phyloP scores from a whole-genome alignment of 768 basidiomycete genomes.

The Roridomyces roridus region DNA sequence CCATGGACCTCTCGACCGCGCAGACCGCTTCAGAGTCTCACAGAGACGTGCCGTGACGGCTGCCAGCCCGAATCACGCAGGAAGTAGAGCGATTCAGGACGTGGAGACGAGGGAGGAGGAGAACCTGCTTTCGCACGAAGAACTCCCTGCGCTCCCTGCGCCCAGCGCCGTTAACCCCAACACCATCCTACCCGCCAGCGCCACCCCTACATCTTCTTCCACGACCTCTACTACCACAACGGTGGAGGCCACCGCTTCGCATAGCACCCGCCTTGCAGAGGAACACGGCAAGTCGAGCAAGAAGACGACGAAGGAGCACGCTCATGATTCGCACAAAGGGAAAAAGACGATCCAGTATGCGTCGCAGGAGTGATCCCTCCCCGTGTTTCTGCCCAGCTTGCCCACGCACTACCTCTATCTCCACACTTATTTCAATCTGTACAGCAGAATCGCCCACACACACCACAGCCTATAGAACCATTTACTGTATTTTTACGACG shows the following conservation, averaged over 20 bases:
- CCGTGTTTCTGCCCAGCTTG: too few relatives aligned
- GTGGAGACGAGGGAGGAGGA: constrained; percentile 9
- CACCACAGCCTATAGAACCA: not conserved
- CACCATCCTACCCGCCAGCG: not conserved
- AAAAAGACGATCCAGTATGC: too few relatives aligned
- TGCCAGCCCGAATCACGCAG: not conserved
- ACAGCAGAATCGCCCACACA: not conserved
- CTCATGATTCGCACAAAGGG: too few relatives aligned
- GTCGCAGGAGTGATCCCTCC: too few relatives aligned
- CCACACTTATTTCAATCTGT: not conserved
- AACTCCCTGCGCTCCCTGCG: not conserved
- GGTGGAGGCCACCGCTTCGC: too few relatives aligned
- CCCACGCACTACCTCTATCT: too few relatives aligned
- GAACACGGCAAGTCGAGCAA: too few relatives aligned
- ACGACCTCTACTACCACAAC: not conserved
- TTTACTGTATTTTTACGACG: not conserved
- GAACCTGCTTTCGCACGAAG: constrained; percentile 21
- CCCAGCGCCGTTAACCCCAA: not conserved
- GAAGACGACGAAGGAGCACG: too few relatives aligned
- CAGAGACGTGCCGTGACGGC: not conserved
- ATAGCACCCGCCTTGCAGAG: too few relatives aligned
- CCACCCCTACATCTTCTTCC: not conserved
- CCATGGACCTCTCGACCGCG: constrained; percentile 13
- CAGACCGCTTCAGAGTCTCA: constrained; percentile 9
- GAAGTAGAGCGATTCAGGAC: not conserved